Conservation (phyloP, 225 moss, liverwort and hornwort species). For the Rhytidiadelphus loreus region DNA sequence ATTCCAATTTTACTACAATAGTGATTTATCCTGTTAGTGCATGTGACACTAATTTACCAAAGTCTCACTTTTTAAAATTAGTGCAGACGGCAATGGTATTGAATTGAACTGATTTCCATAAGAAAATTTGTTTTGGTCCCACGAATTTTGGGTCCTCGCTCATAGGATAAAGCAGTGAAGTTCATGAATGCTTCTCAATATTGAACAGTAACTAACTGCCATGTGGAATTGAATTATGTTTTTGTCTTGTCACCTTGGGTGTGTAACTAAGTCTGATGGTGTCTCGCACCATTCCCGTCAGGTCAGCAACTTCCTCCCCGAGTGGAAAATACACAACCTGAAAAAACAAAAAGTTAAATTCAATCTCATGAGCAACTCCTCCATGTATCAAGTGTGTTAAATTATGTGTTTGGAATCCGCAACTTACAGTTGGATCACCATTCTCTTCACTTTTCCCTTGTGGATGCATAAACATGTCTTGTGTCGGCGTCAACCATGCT, state of each 20-base stretch:
- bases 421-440: conserved; percentile 39
- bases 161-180: background rate
- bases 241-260: conserved; percentile 18
- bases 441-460: conserved; percentile 40
- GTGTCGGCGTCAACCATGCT: conserved; percentile 54
- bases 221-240: background rate
- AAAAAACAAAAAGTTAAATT: background rate
- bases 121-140: background rate
- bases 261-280: conserved; percentile 35
- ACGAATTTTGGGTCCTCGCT: background rate
- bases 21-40: background rate
- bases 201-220: background rate
- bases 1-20: background rate
- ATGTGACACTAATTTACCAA: background rate
- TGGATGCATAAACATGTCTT: conserved; percentile 42
- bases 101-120: background rate
- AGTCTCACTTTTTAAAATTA: background rate
- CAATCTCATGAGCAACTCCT: background rate
- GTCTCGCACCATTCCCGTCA: conserved; percentile 53
- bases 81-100: background rate
- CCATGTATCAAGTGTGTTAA: background rate
- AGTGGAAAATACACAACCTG: conserved; percentile 56
- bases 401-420: too few species aligned
- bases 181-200: background rate
- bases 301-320: conserved; percentile 35